Conservation (phyloP, 352 stramenopile species). For the Phytophthora pluvialis region DNA sequence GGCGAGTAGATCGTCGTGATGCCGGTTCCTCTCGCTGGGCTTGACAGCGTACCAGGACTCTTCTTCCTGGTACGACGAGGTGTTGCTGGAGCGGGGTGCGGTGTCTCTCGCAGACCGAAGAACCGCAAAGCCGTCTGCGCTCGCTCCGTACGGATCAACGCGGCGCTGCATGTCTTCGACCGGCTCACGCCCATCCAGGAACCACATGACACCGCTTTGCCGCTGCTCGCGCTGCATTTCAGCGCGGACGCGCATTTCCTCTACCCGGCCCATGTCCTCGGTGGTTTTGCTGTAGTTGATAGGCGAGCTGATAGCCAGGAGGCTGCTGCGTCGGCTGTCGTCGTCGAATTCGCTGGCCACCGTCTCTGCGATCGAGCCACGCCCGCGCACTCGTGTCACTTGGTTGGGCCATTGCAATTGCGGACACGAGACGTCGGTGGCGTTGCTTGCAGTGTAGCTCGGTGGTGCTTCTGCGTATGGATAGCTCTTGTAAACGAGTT, state of each 20-base stretch:
- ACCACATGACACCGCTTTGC: conserved; percentile 44
- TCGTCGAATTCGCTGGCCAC: conserved; percentile 45
- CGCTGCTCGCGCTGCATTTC: conserved; percentile 46
- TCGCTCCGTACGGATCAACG: conserved; percentile 27
- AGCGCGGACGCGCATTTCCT: conserved; percentile 33
- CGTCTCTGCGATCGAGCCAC: conserved; percentile 47
- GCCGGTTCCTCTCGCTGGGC: conserved; percentile 19
- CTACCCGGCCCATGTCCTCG: conserved; percentile 18
- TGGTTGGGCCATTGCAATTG: conserved; percentile 18
- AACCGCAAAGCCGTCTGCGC: conserved; percentile 44
- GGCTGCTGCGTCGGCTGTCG: conserved; percentile 35
- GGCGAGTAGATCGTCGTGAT: conserved; percentile 22
- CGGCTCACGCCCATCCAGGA: conserved; percentile 47
- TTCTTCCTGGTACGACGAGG: conserved; percentile 22
- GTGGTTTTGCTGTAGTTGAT: conserved; percentile 32
- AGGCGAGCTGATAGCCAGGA: conserved; percentile 27
- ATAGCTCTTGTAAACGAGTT: conserved; percentile 29
- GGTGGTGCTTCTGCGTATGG: background rate
- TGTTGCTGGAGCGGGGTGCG: conserved; percentile 22
- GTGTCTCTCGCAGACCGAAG: conserved; percentile 33
- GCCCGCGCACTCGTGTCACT: conserved; percentile 14
- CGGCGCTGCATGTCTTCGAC: conserved; percentile 42
- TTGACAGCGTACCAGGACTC: conserved; percentile 40
- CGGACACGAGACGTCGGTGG: conserved; percentile 3
- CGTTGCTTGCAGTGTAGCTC: conserved; percentile 7